These are phyloP conservation scores for Camelina laxa DNA, from an alignment of 345 rosid genomes.

Conservation along the genomic window DNA sequence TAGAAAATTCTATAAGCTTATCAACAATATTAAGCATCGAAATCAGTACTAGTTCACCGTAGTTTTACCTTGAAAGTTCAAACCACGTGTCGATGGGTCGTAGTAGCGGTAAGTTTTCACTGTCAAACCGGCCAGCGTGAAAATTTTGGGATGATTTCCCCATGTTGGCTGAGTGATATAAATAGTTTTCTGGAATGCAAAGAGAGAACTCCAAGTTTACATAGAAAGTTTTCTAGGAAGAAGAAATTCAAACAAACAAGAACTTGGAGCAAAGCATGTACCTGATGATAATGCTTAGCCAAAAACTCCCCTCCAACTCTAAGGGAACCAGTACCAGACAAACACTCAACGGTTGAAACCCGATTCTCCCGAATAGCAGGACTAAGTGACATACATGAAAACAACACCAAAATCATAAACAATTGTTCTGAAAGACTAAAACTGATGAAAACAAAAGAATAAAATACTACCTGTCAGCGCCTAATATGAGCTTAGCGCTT, in stretches of 20 bases:
- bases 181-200: constrained; percentile 59
- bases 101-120: constrained; percentile 82
- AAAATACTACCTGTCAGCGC: constrained; percentile 64
- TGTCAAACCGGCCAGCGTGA: constrained; percentile 71
- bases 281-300: constrained; percentile 80
- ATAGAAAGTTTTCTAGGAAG: background rate
- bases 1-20: background rate
- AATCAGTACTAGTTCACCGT: background rate
- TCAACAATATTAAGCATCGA: background rate
- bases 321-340: constrained; percentile 91
- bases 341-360: constrained; percentile 80
- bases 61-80: constrained; percentile 68
- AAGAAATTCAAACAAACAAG: background rate
- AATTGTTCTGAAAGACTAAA: background rate
- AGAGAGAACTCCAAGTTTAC: constrained; percentile 1
- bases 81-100: constrained; percentile 79
- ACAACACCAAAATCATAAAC: constrained; percentile 12
- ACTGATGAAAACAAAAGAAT: constrained; percentile 13
- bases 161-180: constrained; percentile 87
- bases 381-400: constrained; percentile 46
- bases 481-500: constrained; percentile 87
- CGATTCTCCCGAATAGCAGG: constrained; percentile 77
- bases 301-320: constrained; percentile 92
- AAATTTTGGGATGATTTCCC: constrained; percentile 86
- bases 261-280: constrained; percentile 8